phyloP scores from a whole-genome alignment of 768 basidiomycete species.

The Hemileccinum impolitum region DNA sequence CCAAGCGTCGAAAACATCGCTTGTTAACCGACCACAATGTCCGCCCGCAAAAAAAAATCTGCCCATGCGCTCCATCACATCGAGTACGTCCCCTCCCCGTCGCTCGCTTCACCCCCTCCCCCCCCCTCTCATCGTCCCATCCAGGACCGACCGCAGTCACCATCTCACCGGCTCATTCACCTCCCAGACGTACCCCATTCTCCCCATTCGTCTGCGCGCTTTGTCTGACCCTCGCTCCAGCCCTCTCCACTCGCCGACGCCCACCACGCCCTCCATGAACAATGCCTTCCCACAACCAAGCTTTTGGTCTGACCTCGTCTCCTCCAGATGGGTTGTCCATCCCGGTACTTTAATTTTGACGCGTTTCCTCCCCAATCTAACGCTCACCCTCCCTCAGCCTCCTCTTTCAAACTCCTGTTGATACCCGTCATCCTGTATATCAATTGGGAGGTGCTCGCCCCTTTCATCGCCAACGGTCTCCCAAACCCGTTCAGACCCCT shows the following conservation, averaged over 20 bases:
- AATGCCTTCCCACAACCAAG: background rate
- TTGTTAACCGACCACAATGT: slow-evolving; percentile 15
- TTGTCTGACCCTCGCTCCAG: background rate
- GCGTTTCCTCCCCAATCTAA: background rate
- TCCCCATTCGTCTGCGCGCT: background rate
- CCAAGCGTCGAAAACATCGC: slow-evolving; percentile 63
- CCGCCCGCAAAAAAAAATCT: background rate
- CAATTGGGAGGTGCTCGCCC: slow-evolving; percentile 58
- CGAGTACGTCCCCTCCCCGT: background rate
- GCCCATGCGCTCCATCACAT: background rate
- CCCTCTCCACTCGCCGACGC: background rate
- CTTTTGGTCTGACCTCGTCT: slow-evolving; percentile 50
- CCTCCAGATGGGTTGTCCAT: slow-evolving; percentile 67
- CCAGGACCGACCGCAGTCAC: background rate
- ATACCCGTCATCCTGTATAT: slow-evolving; percentile 57
- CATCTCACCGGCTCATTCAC: background rate
- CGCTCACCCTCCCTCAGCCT: slow-evolving; percentile 35
- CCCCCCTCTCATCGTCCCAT: no score
- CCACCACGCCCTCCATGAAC: slow-evolving; percentile 21
- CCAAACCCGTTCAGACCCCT: slow-evolving; percentile 73
- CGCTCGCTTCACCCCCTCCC: no score
- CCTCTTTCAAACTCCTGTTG: slow-evolving; percentile 65
- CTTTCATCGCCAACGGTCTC: slow-evolving; percentile 43
- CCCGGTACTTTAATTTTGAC: slow-evolving; percentile 44
- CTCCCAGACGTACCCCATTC: background rate